These are phyloP conservation scores for Brassica incana DNA, from an alignment of 345 rosid species.

Conservation along the genomic window DNA sequence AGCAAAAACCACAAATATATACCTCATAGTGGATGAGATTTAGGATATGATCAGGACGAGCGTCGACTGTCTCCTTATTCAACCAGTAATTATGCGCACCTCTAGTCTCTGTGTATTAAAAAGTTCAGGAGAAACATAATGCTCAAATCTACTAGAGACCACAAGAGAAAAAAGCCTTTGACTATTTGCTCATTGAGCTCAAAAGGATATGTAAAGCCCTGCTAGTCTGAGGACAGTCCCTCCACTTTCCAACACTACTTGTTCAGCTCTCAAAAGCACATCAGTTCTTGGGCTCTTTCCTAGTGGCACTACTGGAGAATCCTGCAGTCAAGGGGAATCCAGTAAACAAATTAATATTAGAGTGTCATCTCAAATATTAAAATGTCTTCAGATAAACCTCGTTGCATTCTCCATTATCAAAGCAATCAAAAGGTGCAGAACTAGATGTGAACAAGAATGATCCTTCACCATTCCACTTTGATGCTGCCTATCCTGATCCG, in stretches of 20 bases:
- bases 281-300: constrained; percentile 92
- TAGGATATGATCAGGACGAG: constrained; percentile 85
- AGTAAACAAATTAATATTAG: too few relatives aligned
- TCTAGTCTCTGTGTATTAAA: constrained; percentile 68
- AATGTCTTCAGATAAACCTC: constrained; percentile 55
- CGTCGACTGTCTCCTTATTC: constrained; percentile 64
- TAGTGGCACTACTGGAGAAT: constrained; percentile 70
- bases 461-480: constrained; percentile 89
- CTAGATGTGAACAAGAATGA: constrained; percentile 84
- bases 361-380: not conserved
- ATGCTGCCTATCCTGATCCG: constrained; percentile 74
- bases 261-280: constrained; percentile 78
- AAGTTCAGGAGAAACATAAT: constrained; percentile 48
- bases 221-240: constrained; percentile 88
- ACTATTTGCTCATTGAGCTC: not conserved
- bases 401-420: constrained; percentile 71
- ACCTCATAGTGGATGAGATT: constrained; percentile 99
- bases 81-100: constrained; percentile 95
- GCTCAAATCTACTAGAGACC: constrained; percentile 16
- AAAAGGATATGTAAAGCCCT: constrained; percentile 97
- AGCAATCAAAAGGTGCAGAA: constrained; percentile 81
- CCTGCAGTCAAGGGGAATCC: constrained; percentile 46
- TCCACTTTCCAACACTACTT: constrained; percentile 63
- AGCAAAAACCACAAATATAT: constrained; percentile 33
- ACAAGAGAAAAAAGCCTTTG: not conserved